A percentile compares a stretch with the other conserved stretches of the same genome.
phyloP scores from a whole-genome alignment of 768 basidiomycete genomes.

The Cystofilobasidium macerans region DNA sequence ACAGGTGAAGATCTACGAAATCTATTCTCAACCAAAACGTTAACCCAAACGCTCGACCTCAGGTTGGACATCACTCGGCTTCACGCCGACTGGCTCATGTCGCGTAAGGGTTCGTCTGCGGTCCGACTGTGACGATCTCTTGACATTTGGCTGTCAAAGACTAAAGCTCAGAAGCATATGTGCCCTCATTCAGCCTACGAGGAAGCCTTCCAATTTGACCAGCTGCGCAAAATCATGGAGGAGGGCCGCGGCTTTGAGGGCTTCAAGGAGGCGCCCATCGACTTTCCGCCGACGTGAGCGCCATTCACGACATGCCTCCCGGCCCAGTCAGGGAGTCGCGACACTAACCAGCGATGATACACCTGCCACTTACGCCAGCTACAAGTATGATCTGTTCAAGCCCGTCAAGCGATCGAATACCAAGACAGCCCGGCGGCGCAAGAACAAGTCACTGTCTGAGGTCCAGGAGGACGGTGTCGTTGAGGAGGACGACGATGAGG shows the following conservation, averaged over 20 bases:
- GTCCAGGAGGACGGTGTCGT: slow-evolving; percentile 7
- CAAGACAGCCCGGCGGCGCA: not conserved
- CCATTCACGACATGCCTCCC: too few relatives aligned
- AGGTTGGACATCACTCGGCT: slow-evolving; percentile 22
- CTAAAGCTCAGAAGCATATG: too few relatives aligned
- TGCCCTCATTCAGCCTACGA: slow-evolving; percentile 10
- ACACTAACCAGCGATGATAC: not conserved
- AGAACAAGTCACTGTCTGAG: slow-evolving; percentile 14
- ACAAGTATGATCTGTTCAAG: slow-evolving; percentile 21
- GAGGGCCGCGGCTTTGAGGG: slow-evolving; percentile 18
- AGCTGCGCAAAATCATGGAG: slow-evolving; percentile 22
- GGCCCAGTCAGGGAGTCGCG: too few relatives aligned
- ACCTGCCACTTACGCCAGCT: slow-evolving; percentile 4
- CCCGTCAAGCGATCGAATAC: slow-evolving; percentile 12
- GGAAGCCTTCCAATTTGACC: slow-evolving; percentile 24
- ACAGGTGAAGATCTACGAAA: too few relatives aligned
- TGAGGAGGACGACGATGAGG: slow-evolving; percentile 17
- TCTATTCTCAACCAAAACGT: too few relatives aligned
- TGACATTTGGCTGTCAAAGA: too few relatives aligned
- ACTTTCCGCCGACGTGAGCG: slow-evolving; percentile 23
- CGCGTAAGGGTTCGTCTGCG: slow-evolving; percentile 3
- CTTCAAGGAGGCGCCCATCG: slow-evolving; percentile 23
- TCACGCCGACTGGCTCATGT: slow-evolving; percentile 26
- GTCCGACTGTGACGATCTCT: not conserved
- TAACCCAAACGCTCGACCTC: too few relatives aligned